phyloP scores from a whole-genome alignment of 2,329 filamentous ascomycete genomes.

The Epichloe sibirici region DNA sequence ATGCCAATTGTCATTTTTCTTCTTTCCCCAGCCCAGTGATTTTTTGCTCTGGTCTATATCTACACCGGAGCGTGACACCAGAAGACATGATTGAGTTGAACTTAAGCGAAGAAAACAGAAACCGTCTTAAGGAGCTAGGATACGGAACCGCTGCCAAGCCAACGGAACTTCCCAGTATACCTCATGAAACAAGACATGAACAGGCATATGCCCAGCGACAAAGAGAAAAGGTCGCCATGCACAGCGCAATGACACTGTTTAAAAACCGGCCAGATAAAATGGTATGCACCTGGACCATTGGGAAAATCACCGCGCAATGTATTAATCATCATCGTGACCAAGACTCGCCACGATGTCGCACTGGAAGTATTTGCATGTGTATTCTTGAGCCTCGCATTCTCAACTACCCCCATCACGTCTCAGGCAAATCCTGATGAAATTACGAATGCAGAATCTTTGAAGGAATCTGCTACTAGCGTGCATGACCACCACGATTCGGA shows the following conservation, averaged over 20 bases:
- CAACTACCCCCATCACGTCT: background rate
- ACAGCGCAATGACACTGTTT: background rate
- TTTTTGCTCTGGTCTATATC: background rate
- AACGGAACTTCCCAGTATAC: background rate
- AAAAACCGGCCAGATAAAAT: background rate
- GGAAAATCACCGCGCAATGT: background rate
- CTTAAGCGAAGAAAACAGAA: constrained; percentile 2
- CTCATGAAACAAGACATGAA: background rate
- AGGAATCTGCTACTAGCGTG: background rate
- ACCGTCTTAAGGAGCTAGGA: background rate
- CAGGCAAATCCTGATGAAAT: background rate
- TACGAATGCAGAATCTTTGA: background rate
- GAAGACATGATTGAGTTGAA: background rate
- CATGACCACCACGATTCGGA: background rate
- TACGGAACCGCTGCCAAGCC: background rate
- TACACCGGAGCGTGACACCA: background rate
- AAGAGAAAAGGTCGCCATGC: background rate
- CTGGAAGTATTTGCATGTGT: constrained; percentile 2
- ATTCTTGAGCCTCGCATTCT: background rate
- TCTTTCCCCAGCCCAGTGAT: background rate
- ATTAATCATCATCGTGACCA: background rate
- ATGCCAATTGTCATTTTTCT: background rate
- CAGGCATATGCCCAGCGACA: background rate
- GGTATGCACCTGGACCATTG: background rate
- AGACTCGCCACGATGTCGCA: constrained; percentile 6